Conservation (phyloP, 2,329 filamentous ascomycete species). For the Alternaria sp. region DNA sequence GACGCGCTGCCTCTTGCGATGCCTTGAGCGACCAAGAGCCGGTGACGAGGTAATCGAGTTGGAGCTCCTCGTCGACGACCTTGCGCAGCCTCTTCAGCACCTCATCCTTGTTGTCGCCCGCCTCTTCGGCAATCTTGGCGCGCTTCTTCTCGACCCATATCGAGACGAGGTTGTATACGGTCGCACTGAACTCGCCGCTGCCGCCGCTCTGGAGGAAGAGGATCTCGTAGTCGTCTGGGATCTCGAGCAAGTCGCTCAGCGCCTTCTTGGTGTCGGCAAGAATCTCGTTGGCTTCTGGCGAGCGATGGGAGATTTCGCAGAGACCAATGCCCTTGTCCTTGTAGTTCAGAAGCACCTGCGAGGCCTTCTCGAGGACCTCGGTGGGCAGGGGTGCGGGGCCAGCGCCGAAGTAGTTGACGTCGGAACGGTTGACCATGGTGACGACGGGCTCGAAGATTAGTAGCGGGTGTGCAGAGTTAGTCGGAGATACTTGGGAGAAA, state of each 20-base stretch:
- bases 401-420: constrained; percentile 87
- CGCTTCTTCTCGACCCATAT: constrained; percentile 79
- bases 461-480: not conserved
- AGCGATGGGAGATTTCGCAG: constrained; percentile 90
- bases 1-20: constrained; percentile 77
- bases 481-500: constrained; percentile 4
- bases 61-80: constrained; percentile 72
- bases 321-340: constrained; percentile 81
- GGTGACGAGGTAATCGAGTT: constrained; percentile 88
- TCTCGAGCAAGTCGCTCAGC: constrained; percentile 75
- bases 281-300: constrained; percentile 76
- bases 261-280: constrained; percentile 79
- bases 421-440: constrained; percentile 72
- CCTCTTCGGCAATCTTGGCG: constrained; percentile 63
- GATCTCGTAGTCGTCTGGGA: constrained; percentile 86
- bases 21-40: constrained; percentile 92
- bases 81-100: constrained; percentile 67
- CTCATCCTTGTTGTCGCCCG: constrained; percentile 62
- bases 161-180: constrained; percentile 81
- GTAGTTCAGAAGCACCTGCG: constrained; percentile 81
- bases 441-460: constrained; percentile 2
- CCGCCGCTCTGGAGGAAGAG: constrained; percentile 89
- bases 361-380: constrained; percentile 76
- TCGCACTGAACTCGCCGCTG: constrained; percentile 82
- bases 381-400: constrained; percentile 89